Evolutionary conservation across 2,329 filamentous ascomycete species (phyloP), one percentile per base, ranked within the genome.

Genomic region (Endocalyx cinctus): DNA sequence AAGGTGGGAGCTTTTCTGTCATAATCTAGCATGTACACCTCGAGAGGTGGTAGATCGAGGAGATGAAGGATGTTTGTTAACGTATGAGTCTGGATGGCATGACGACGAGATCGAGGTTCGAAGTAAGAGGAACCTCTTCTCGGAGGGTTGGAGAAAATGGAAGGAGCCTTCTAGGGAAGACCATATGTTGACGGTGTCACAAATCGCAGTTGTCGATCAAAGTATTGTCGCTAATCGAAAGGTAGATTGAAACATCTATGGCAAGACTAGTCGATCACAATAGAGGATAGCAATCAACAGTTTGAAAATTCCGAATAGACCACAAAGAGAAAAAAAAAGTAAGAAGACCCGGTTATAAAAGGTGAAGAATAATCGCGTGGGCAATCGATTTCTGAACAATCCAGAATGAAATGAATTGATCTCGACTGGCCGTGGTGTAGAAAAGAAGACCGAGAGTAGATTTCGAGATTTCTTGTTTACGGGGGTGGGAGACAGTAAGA

Each of bases 21-120:
- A 79, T 79, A 76, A 70, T 79, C 69, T 69, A 65, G 47, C 45
- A 58, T 48, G 51, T n/a, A n/a, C 58, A 58, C 64, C 67, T 67
- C 69, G 60, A 58, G 53, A 57, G 60, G 50, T 50, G 47, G 48
- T 42, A 47, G 54, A 45, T 48, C 34, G 39, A 31, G 27, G 41
- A 44, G 42, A 41, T 47, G 36, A 38, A 43, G 31, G 25, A 53
- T 53, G 20, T 8, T 58, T 51, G 59, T 70, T 74, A 77, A 61
- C 58, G 67, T 60, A 59, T 62, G 58, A 60, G 60, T 67, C 62
- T 66, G 69, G 67, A 60, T 64, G 64, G 70, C 74, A 79, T 79
- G 70, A 74, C 74, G 71, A 64, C 67, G 70, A 54, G 51, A 47
- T 66, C 63, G 59, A 59, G 52, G 47, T 54, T 52, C 59, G 67